These are phyloP conservation scores for Pseudonitzschia multistriata DNA, from an alignment of 108 stramenopile species.

Conservation along the genomic window DNA sequence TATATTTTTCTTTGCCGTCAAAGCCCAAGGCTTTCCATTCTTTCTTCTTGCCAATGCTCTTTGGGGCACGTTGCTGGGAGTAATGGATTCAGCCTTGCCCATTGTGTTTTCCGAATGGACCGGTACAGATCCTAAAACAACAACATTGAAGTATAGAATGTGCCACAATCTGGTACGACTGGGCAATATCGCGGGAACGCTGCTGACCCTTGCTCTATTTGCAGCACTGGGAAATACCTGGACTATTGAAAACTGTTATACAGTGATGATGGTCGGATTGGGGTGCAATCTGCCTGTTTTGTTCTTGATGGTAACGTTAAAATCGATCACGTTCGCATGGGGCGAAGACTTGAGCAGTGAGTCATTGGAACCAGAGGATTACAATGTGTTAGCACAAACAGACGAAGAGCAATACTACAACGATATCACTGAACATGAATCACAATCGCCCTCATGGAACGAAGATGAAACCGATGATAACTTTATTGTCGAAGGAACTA, in stretches of 20 bases:
- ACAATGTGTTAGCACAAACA: not conserved
- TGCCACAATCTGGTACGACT: conserved; percentile 10
- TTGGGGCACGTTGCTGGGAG: conserved; percentile 10
- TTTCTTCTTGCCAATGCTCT: conserved; percentile 1
- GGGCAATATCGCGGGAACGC: conserved; percentile 13
- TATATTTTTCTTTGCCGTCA: conserved; percentile 4
- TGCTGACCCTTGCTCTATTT: conserved; percentile 19
- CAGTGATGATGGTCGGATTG: conserved; percentile 18
- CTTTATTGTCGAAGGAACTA: not conserved
- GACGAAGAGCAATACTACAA: not conserved
- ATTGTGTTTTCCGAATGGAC: conserved; percentile 2
- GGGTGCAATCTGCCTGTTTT: conserved; percentile 12
- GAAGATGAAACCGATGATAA: not conserved
- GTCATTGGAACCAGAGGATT: not conserved
- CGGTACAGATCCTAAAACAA: not conserved
- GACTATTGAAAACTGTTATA: conserved; percentile 20
- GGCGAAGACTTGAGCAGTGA: conserved; percentile 2
- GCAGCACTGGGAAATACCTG: conserved; percentile 15
- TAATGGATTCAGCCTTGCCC: not conserved
- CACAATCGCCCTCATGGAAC: not conserved
- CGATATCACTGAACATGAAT: not conserved
- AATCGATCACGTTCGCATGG: not conserved
- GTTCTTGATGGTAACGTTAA: conserved; percentile 18
- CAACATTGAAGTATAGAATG: conserved; percentile 9
- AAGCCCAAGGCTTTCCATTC: not conserved